phyloP scores from a whole-genome alignment of 345 rosid species.

The Dipteronia dyeriana region DNA sequence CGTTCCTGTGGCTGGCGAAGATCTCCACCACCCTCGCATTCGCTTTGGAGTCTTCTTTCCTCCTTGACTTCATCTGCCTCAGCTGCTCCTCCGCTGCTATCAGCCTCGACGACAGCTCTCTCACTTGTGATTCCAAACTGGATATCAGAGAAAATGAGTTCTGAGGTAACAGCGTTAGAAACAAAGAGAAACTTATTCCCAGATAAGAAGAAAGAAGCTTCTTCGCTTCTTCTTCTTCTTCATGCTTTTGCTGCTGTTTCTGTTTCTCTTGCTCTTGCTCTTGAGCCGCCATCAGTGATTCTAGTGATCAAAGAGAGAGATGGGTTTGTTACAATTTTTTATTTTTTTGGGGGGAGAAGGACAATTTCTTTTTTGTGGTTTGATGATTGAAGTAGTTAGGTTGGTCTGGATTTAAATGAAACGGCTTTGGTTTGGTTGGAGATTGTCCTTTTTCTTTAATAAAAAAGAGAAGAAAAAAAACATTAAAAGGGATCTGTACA shows the following conservation, averaged over 20 bases:
- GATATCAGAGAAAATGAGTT: conserved; percentile 53
- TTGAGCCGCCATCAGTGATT: conserved; percentile 22
- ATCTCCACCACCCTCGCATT: conserved; percentile 95
- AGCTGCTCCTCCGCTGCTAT: conserved; percentile 80
- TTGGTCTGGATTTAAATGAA: neutral
- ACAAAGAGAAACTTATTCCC: conserved; percentile 74
- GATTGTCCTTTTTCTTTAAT: neutral
- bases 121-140: conserved; percentile 43
- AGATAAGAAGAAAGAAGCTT: conserved; percentile 51
- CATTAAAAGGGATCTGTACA: too few relatives aligned
- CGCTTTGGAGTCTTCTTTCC: conserved; percentile 95
- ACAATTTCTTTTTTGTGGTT: too few relatives aligned
- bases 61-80: conserved; percentile 74
- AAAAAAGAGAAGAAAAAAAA: too few relatives aligned
- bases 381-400: neutral
- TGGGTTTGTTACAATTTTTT: neutral
- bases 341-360: too few relatives aligned
- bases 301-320: neutral
- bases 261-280: neutral
- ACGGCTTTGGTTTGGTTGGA: neutral
- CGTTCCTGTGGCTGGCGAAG: conserved; percentile 83
- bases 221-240: conserved; percentile 34
- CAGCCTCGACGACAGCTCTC: conserved; percentile 52
- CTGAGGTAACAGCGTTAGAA: conserved; percentile 66
- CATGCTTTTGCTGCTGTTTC: neutral